Percentiles rank a stretch among this genome's conserved stretches.
These are phyloP conservation scores for Phytophthora meadii DNA, from an alignment of 352 stramenopile species.

Conservation along the genomic window DNA sequence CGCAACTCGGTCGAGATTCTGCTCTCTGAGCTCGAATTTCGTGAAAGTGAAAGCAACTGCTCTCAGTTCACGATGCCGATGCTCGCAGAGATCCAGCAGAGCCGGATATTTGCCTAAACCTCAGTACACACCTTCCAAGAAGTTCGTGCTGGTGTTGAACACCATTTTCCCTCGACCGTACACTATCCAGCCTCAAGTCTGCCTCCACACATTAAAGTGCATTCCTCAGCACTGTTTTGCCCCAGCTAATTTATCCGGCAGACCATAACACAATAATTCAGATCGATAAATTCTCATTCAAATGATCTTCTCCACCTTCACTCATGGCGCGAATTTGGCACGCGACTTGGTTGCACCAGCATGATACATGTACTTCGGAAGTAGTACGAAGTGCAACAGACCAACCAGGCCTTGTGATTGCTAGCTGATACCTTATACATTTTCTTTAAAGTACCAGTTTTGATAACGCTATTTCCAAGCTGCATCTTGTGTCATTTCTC, in stretches of 20 bases:
- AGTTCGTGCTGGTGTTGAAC: slow-evolving; percentile 3
- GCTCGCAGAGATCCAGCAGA: slow-evolving; percentile 65
- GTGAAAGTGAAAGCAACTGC: slow-evolving; percentile 32
- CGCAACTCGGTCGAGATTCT: slow-evolving; percentile 65
- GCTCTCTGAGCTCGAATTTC: slow-evolving; percentile 46
- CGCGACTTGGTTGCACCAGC: slow-evolving; percentile 1
- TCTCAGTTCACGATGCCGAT: slow-evolving; percentile 60
- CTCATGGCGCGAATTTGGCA: slow-evolving; percentile 10
- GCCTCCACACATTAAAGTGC: slow-evolving; percentile 18
- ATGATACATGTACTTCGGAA: too few relatives aligned
- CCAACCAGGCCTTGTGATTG: neutral
- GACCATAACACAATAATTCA: slow-evolving; percentile 26
- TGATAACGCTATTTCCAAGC: slow-evolving; percentile 31
- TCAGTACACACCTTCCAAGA: neutral
- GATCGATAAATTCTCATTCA: slow-evolving; percentile 7
- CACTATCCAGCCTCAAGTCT: slow-evolving; percentile 20
- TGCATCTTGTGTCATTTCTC: slow-evolving; percentile 48
- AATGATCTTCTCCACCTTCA: slow-evolving; percentile 22
- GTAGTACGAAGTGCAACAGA: slow-evolving; percentile 6
- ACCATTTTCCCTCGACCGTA: slow-evolving; percentile 25
- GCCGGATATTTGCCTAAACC: slow-evolving; percentile 59
- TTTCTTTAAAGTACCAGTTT: too few relatives aligned
- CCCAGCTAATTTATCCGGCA: slow-evolving; percentile 32
- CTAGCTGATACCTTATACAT: too few relatives aligned
- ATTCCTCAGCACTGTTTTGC: slow-evolving; percentile 18